phyloP scores from a whole-genome alignment of 768 basidiomycete genomes.

The Cyclocybe cylindracea region DNA sequence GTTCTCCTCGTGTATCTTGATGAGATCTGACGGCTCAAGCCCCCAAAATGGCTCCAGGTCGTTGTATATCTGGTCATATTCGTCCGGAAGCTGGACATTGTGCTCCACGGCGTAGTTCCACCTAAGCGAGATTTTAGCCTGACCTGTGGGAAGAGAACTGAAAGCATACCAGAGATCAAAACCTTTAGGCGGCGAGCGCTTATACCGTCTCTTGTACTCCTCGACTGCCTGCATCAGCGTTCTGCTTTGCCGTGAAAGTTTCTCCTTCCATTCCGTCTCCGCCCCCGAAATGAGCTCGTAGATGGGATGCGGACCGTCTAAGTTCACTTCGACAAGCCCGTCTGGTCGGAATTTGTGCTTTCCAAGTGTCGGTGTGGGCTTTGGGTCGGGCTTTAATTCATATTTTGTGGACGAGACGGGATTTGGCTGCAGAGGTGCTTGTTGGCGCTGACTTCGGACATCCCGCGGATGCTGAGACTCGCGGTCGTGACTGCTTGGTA shows the following conservation, averaged over 20 bases:
- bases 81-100: slow-evolving; percentile 79
- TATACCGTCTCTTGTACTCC: slow-evolving; percentile 78
- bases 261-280: slow-evolving; percentile 38
- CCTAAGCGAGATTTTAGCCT: slow-evolving; percentile 25
- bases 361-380: too few relatives aligned
- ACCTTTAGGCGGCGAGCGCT: slow-evolving; percentile 64
- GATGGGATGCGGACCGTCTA: slow-evolving; percentile 63
- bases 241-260: slow-evolving; percentile 66
- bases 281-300: slow-evolving; percentile 69
- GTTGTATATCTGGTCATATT: slow-evolving; percentile 73
- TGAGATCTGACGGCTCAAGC: slow-evolving; percentile 45
- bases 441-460: too few relatives aligned
- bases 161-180: slow-evolving; percentile 74
- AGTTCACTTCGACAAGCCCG: slow-evolving; percentile 38
- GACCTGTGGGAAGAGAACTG: neutral
- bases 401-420: too few relatives aligned
- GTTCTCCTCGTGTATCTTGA: slow-evolving; percentile 34
- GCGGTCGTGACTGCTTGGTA: too few relatives aligned
- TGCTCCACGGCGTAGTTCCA: slow-evolving; percentile 65
- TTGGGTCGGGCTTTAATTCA: too few relatives aligned
- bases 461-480: too few relatives aligned
- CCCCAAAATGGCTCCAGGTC: slow-evolving; percentile 88
- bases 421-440: too few relatives aligned
- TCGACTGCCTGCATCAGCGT: slow-evolving; percentile 68
- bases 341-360: slow-evolving; percentile 17